These are phyloP conservation scores for Cladosporium sp. DNA, from an alignment of 2,329 filamentous ascomycete genomes.

Conservation along the genomic window DNA sequence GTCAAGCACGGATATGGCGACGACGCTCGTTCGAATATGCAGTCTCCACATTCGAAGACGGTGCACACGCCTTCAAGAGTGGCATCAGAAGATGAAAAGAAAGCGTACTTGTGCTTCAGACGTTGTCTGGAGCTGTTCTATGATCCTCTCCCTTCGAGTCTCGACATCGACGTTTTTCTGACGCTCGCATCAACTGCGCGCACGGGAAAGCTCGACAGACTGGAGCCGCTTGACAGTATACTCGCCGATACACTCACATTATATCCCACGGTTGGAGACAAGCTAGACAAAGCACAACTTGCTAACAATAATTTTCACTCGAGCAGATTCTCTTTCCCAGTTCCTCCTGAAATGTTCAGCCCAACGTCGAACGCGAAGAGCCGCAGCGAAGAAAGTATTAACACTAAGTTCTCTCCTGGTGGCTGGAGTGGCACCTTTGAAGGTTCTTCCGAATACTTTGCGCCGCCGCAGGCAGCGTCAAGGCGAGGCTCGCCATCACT, in stretches of 20 bases:
- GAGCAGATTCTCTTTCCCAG: conserved; percentile 30
- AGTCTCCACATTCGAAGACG: not conserved
- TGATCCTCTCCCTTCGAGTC: conserved; percentile 13
- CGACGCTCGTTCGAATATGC: not conserved
- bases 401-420: conserved; percentile 45
- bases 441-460: conserved; percentile 41
- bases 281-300: conserved; percentile 8
- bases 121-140: conserved; percentile 1
- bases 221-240: not conserved
- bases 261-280: not conserved
- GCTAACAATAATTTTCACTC: conserved; percentile 20
- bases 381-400: conserved; percentile 47
- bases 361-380: conserved; percentile 35
- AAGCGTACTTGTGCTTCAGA: conserved; percentile 3
- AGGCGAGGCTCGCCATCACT: conserved; percentile 6
- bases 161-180: conserved; percentile 26
- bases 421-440: conserved; percentile 45
- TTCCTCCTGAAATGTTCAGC: conserved; percentile 23
- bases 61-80: no score
- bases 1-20: not conserved
- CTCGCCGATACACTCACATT: not conserved
- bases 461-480: conserved; percentile 17
- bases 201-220: conserved; percentile 5
- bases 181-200: conserved; percentile 21
- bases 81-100: not conserved